Evolutionary conservation across 345 rosid species (phyloP).

Genomic region (Lagerstroemia speciosa): DNA sequence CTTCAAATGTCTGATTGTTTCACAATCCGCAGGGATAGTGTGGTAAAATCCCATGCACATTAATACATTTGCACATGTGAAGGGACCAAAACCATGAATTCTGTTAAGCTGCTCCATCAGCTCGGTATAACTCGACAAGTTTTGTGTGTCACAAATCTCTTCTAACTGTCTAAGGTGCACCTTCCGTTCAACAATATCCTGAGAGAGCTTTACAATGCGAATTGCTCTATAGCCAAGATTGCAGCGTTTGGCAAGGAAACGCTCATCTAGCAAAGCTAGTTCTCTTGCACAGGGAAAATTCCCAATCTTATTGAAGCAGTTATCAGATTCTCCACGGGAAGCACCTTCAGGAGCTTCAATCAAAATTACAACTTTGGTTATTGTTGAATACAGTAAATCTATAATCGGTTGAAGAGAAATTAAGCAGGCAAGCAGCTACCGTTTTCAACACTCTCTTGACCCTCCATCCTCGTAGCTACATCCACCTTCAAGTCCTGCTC

Average conservation of each 20-base stretch:
- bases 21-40: conserved; percentile 40
- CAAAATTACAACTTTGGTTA: background rate
- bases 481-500: conserved; percentile 8
- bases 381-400: background rate
- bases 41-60: conserved; percentile 52
- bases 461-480: background rate
- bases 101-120: conserved; percentile 22
- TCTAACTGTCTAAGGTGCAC: conserved; percentile 29
- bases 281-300: conserved; percentile 41
- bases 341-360: background rate
- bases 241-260: conserved; percentile 35
- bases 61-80: conserved; percentile 43
- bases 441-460: background rate
- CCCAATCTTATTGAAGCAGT: conserved; percentile 12
- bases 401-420: background rate
- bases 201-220: conserved; percentile 36
- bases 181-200: conserved; percentile 37
- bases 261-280: conserved; percentile 35
- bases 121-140: conserved; percentile 18
- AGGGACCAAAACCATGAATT: conserved; percentile 46
- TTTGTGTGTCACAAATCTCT: conserved; percentile 17
- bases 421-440: background rate
- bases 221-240: conserved; percentile 40
- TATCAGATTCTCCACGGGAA: conserved; percentile 5
- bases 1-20: conserved; percentile 42